phyloP scores from a whole-genome alignment of 768 basidiomycete genomes.

The Suillus lakei region DNA sequence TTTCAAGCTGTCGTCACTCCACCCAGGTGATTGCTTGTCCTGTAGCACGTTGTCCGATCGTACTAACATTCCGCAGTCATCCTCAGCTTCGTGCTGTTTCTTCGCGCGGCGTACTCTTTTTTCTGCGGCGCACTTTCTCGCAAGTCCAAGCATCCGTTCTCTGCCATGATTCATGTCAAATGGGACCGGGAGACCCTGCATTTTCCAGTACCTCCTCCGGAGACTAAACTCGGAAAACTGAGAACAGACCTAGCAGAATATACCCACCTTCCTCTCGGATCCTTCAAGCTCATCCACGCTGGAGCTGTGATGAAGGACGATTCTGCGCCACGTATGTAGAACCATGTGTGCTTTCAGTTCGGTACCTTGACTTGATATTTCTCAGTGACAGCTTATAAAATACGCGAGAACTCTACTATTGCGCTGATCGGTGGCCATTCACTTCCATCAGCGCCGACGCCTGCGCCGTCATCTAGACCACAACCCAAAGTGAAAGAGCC shows the following conservation, averaged over 20 bases:
- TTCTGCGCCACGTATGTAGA: constrained; percentile 57
- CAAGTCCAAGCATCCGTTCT: constrained; percentile 13
- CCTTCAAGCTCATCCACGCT: constrained; percentile 87
- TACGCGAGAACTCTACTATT: constrained; percentile 71
- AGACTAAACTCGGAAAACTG: constrained; percentile 61
- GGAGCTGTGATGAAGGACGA: constrained; percentile 94
- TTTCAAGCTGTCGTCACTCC: constrained; percentile 35
- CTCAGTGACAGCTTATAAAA: constrained; percentile 74
- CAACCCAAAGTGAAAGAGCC: constrained; percentile 29
- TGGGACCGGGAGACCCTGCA: constrained; percentile 56
- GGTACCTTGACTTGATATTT: background rate
- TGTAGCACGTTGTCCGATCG: constrained; percentile 7
- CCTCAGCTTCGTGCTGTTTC: constrained; percentile 39
- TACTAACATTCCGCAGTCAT: constrained; percentile 20
- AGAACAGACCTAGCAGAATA: constrained; percentile 69
- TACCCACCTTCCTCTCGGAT: constrained; percentile 68
- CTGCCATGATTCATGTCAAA: constrained; percentile 49
- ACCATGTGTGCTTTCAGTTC: constrained; percentile 4
- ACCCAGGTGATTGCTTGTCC: constrained; percentile 22
- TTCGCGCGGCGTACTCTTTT: constrained; percentile 31
- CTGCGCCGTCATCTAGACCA: constrained; percentile 27
- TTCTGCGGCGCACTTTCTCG: constrained; percentile 11
- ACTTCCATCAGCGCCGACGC: constrained; percentile 23
- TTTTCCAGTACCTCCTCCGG: constrained; percentile 58
- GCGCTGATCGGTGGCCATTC: constrained; percentile 64